Conservation (phyloP, 495 filamentous ascomycete species). For the Daldinia vernicosa region DNA sequence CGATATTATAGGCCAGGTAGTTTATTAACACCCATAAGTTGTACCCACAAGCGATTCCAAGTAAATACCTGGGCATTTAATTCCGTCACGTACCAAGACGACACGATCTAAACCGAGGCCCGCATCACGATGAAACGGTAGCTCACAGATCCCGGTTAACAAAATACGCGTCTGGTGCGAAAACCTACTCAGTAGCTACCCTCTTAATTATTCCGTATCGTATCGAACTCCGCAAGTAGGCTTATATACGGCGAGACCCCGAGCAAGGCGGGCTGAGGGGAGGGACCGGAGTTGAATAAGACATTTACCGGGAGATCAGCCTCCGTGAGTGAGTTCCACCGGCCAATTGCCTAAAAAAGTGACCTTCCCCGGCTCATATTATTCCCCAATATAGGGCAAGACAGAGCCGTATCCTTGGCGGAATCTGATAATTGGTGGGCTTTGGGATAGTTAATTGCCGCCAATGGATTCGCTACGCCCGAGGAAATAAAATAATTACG, state of each 20-base stretch:
- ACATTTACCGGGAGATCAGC: constrained; percentile 24
- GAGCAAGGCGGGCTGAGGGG: constrained; percentile 1
- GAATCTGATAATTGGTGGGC: constrained; percentile 31
- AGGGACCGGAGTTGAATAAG: constrained; percentile 4
- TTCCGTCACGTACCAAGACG: background rate
- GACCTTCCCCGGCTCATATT: background rate
- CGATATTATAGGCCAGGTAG: background rate
- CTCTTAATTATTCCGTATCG: constrained; percentile 17
- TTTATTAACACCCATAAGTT: background rate
- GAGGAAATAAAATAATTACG: too few relatives aligned
- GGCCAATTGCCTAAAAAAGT: constrained; percentile 38
- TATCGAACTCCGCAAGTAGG: constrained; percentile 10
- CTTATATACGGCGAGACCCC: background rate
- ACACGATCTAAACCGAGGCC: constrained; percentile 19
- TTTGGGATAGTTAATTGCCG: constrained; percentile 18
- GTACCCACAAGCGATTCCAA: background rate
- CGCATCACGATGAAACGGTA: constrained; percentile 15
- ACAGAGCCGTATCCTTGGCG: background rate
- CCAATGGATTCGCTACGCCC: constrained; percentile 17
- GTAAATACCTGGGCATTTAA: background rate
- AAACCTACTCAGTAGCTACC: background rate
- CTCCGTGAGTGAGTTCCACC: constrained; percentile 26
- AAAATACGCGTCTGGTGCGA: background rate
- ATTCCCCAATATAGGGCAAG: constrained; percentile 4
- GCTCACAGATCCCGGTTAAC: constrained; percentile 3